phyloP scores from a whole-genome alignment of 441 rosid species.

The Adansonia gregorii region DNA sequence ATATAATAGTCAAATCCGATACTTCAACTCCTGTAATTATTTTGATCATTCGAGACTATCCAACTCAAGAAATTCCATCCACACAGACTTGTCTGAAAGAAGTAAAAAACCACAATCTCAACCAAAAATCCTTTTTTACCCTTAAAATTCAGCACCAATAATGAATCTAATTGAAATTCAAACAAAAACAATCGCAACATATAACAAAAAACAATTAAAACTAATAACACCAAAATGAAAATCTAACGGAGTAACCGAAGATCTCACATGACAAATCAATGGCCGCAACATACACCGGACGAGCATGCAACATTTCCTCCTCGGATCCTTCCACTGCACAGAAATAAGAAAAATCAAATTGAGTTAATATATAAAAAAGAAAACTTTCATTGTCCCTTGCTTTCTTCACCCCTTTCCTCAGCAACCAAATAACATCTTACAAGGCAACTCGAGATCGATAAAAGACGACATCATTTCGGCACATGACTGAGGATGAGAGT shows the following conservation, averaged over 20 bases:
- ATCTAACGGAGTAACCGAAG: slow-evolving; percentile 15
- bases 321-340: slow-evolving; percentile 73
- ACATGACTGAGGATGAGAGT: slow-evolving; percentile 78
- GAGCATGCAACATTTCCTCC: slow-evolving; percentile 69
- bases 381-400: not conserved
- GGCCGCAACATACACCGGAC: slow-evolving; percentile 95
- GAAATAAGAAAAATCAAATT: slow-evolving; percentile 5
- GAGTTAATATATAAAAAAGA: not conserved
- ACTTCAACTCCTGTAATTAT: not conserved
- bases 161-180: not conserved
- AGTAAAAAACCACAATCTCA: not conserved
- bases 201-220: not conserved
- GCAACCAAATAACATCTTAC: slow-evolving; percentile 43
- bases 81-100: not conserved
- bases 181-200: slow-evolving; percentile 5
- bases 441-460: slow-evolving; percentile 86
- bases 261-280: slow-evolving; percentile 87
- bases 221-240: not conserved
- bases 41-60: not conserved
- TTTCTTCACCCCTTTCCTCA: not conserved
- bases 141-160: not conserved
- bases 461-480: slow-evolving; percentile 92
- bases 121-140: not conserved
- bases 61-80: not conserved
- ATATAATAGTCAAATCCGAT: not conserved